Percentiles rank a stretch among this genome's conserved stretches.
Conservation (phyloP, 2,329 filamentous ascomycete species). For the Neonectria coccinea region DNA sequence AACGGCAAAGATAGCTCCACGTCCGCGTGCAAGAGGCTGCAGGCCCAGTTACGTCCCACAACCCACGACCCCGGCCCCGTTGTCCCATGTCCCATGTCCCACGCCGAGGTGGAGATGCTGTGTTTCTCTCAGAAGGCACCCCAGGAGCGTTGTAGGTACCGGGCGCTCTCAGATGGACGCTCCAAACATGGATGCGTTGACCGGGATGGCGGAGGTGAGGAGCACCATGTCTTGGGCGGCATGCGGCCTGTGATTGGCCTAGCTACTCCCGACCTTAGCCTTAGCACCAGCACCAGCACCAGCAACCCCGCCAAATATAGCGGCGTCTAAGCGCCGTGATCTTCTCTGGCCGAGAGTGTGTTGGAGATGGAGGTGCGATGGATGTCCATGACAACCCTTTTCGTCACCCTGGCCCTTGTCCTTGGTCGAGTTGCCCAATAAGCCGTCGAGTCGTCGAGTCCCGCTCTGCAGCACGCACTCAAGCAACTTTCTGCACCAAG, state of each 20-base stretch:
- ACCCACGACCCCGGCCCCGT: conserved; percentile 1
- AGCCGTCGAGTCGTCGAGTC: conserved; percentile 3
- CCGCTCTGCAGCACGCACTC: conserved; percentile 3
- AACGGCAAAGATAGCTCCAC: conserved; percentile 21
- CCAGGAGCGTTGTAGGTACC: too few relatives aligned
- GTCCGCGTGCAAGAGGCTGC: conserved; percentile 23
- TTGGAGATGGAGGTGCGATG: conserved; percentile 4
- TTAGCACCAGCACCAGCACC: conserved; percentile 31
- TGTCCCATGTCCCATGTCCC: conserved; percentile 1
- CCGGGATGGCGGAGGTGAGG: conserved; percentile 16
- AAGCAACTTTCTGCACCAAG: neutral
- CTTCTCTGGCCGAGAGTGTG: conserved; percentile 12
- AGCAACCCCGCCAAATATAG: conserved; percentile 48
- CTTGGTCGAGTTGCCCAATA: neutral
- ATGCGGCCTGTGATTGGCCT: conserved; percentile 17
- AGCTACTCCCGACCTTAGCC: conserved; percentile 21
- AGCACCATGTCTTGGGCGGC: conserved; percentile 14
- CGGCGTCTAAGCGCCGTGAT: conserved; percentile 35
- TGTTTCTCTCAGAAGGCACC: neutral
- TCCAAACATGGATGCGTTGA: conserved; percentile 10
- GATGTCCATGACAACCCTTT: conserved; percentile 2
- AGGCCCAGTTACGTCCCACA: conserved; percentile 23
- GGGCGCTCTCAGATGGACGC: neutral
- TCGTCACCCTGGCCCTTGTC: conserved; percentile 3
- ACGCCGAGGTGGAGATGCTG: conserved; percentile 18